Conservation (phyloP, 2,329 filamentous ascomycete genomes). For the Beauveria brongniartii region DNA sequence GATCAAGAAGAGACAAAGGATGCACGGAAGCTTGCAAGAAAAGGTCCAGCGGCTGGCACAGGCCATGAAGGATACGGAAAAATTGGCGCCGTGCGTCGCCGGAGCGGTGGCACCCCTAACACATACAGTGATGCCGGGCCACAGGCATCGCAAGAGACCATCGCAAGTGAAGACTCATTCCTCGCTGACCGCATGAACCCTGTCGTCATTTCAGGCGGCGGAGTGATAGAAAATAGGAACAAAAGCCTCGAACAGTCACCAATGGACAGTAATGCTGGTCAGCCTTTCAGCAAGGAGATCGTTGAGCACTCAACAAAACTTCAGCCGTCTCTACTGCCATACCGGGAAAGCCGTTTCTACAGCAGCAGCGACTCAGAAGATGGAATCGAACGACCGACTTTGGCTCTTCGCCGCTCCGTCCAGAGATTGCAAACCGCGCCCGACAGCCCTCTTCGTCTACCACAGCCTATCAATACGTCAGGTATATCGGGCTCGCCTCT, state of each 20-base stretch:
- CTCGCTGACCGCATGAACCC: conserved; percentile 55
- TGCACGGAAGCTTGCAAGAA: conserved; percentile 42
- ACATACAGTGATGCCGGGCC: conserved; percentile 35
- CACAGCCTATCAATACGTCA: conserved; percentile 44
- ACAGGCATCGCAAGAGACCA: conserved; percentile 44
- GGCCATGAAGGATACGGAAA: conserved; percentile 82
- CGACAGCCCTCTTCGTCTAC: conserved; percentile 38
- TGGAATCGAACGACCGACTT: conserved; percentile 37
- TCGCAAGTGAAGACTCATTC: conserved; percentile 46
- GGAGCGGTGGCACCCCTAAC: conserved; percentile 51
- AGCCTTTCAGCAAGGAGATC: conserved; percentile 32
- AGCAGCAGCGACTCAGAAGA: conserved; percentile 50
- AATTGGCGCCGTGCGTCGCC: conserved; percentile 51
- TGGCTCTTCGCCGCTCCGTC: conserved; percentile 48
- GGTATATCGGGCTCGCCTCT: conserved; percentile 38
- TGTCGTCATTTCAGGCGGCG: conserved; percentile 58
- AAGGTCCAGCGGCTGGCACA: conserved; percentile 84
- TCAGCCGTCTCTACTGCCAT: conserved; percentile 46
- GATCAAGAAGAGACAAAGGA: conserved; percentile 30
- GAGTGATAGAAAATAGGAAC: conserved; percentile 53
- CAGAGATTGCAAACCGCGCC: conserved; percentile 41
- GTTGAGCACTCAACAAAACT: conserved; percentile 30
- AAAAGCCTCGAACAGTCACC: conserved; percentile 38
- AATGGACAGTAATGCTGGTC: conserved; percentile 43
- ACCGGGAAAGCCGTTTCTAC: conserved; percentile 35